A percentile compares a stretch with the other conserved stretches of the same genome.
These are phyloP conservation scores for Yarrowia alimentaria DNA, from an alignment of 805 yeast species.

Conservation along the genomic window DNA sequence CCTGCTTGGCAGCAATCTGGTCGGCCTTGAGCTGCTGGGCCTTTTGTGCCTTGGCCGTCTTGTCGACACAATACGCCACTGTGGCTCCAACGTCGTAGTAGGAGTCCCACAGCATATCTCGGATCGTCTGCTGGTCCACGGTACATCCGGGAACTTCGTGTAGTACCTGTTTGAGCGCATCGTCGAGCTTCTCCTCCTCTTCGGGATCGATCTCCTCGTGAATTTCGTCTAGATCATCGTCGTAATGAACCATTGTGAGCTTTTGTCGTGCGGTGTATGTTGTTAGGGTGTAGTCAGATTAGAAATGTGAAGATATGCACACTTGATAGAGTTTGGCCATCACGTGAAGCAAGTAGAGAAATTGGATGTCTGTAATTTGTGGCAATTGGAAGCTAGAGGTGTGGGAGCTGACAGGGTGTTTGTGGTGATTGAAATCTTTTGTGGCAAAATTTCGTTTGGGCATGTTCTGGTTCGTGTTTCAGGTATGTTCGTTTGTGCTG, in stretches of 20 bases:
- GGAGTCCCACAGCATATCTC: conserved; percentile 26
- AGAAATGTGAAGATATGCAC: too few relatives aligned
- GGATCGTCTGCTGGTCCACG: conserved; percentile 6
- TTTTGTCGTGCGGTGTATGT: too few relatives aligned
- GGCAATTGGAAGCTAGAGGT: too few relatives aligned
- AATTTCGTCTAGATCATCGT: conserved; percentile 16
- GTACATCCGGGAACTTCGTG: conserved; percentile 15
- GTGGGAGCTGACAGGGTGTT: too few relatives aligned
- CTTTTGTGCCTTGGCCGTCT: conserved; percentile 16
- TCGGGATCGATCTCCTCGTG: conserved; percentile 16
- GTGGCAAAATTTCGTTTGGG: too few relatives aligned
- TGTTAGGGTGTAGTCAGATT: too few relatives aligned
- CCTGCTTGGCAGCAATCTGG: background rate
- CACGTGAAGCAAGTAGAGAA: too few relatives aligned
- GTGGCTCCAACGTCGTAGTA: conserved; percentile 26
- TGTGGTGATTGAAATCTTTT: too few relatives aligned
- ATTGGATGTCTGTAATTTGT: too few relatives aligned
- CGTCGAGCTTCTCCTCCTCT: conserved; percentile 27
- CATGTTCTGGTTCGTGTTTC: too few relatives aligned
- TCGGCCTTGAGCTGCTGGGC: conserved; percentile 8
- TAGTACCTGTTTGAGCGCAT: conserved; percentile 16
- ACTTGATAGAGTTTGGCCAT: too few relatives aligned
- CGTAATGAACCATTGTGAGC: conserved; percentile 26
- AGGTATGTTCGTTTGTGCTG: too few relatives aligned
- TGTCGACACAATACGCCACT: conserved; percentile 15